Evolutionary conservation across 1,139 yeast genomes (phyloP).

Genomic region (Diutina sp.): DNA sequence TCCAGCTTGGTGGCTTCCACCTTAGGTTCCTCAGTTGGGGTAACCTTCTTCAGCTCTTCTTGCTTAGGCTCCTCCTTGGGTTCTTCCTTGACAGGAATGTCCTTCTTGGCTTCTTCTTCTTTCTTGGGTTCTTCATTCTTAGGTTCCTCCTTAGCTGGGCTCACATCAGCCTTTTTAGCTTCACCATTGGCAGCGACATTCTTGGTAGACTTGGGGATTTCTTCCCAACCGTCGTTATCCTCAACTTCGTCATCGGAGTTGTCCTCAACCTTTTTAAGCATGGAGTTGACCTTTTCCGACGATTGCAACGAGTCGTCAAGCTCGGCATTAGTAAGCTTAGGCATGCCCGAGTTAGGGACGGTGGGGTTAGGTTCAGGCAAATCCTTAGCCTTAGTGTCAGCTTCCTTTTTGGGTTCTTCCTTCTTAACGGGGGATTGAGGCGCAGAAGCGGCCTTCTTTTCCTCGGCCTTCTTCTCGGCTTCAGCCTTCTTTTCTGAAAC

Average conservation of each 20-base stretch:
- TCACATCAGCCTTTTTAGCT: slow-evolving; percentile 4
- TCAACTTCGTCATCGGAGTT: slow-evolving; percentile 15
- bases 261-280: slow-evolving; percentile 27
- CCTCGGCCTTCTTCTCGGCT: slow-evolving; percentile 3
- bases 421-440: slow-evolving; percentile 6
- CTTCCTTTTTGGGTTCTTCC: slow-evolving; percentile 11
- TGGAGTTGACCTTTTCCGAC: slow-evolving; percentile 22
- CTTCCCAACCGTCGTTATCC: slow-evolving; percentile 35
- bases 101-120: slow-evolving; percentile 4
- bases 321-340: slow-evolving; percentile 7
- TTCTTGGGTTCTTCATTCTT: slow-evolving; percentile 4
- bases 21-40: slow-evolving; percentile 6
- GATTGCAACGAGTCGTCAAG: slow-evolving; percentile 28
- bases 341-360: neutral
- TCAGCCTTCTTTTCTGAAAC: slow-evolving; percentile 7
- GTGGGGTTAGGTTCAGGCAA: neutral
- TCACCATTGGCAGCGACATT: neutral
- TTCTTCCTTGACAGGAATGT: slow-evolving; percentile 6
- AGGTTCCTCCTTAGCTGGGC: slow-evolving; percentile 10
- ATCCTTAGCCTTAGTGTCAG: slow-evolving; percentile 9
- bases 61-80: slow-evolving; percentile 6
- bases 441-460: neutral
- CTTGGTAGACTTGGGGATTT: slow-evolving; percentile 14
- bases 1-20: slow-evolving; percentile 1
- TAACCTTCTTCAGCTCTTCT: slow-evolving; percentile 4